Conservation (phyloP, 2,329 filamentous ascomycete species). For the Aspergillus glaucus region DNA sequence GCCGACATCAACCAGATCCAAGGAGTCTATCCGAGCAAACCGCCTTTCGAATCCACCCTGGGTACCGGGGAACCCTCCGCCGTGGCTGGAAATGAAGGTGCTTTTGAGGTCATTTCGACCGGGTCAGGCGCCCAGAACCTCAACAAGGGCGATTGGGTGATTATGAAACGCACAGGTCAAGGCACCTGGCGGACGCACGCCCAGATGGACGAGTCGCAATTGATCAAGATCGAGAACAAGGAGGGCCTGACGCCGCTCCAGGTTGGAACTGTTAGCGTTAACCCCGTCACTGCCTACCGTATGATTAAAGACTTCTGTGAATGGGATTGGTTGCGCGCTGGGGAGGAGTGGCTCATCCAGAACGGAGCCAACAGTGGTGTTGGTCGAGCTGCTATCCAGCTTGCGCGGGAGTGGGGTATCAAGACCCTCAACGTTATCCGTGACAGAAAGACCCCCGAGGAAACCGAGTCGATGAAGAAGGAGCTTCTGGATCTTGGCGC, state of each 20-base stretch:
- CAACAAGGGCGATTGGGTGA: constrained; percentile 81
- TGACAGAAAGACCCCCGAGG: constrained; percentile 58
- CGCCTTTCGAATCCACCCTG: constrained; percentile 66
- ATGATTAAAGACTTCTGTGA: constrained; percentile 76
- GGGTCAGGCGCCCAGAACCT: constrained; percentile 59
- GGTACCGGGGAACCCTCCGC: constrained; percentile 71
- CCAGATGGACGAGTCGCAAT: constrained; percentile 53
- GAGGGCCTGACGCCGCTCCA: constrained; percentile 67
- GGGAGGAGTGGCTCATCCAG: constrained; percentile 93
- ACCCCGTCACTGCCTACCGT: constrained; percentile 89
- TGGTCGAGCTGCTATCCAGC: constrained; percentile 82
- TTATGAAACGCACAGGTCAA: constrained; percentile 74
- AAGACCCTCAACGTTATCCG: constrained; percentile 86
- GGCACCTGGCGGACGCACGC: constrained; percentile 96
- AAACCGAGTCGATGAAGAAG: constrained; percentile 58
- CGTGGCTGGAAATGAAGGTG: constrained; percentile 67
- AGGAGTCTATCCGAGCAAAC: constrained; percentile 86
- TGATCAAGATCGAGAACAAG: constrained; percentile 65
- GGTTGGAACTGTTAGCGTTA: constrained; percentile 82
- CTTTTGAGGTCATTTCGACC: constrained; percentile 75
- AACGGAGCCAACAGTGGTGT: constrained; percentile 96
- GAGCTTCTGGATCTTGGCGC: constrained; percentile 59
- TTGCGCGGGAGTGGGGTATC: constrained; percentile 78
- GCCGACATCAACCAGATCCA: constrained; percentile 98
- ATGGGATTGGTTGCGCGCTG: constrained; percentile 45